Base-by-base conservation (phyloP, 768 basidiomycete species). In the Mycena amicta region DNA sequence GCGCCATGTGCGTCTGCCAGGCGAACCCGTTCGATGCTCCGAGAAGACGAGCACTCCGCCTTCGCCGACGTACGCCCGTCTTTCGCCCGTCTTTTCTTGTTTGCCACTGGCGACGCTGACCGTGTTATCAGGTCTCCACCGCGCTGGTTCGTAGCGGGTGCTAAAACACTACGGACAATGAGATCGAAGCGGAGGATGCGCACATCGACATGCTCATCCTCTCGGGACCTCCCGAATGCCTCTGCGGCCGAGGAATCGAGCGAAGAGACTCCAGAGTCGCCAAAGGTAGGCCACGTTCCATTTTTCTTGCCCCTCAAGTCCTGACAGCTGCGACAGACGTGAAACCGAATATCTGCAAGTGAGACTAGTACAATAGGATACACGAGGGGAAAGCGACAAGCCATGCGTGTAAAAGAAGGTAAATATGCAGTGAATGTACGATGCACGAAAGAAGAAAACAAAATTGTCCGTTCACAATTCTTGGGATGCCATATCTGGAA, bases 1-100 rank as follows among this genome's bases (percentile, higher is more conserved):
- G 41, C 75, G 73, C 60, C 76, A 75, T 55, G 77, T 85, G 54
- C 81, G 78, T 61, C 72, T 85, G 52, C 83, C 83, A 13, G 77
- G 78, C 28, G 78, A 80, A 65, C 47, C 55, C 6, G 55, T 60
- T 39, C 53, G 53, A 23, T 50, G 63, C 27, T 62, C 64, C 37
- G 39, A 58, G 27, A 27, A 26, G n/a, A 56, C 53, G 5, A 22
- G 67, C 31, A 60, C 61, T 39, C 66, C 71, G 49, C 65, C 46
- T 15, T 65, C 66, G 55, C 37, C 65, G 27, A 50, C 45, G 61
- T 59, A 55, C 50, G 53, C n/a, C n/a, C n/a, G n/a, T n/a, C n/a
- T 18, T 53, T 37, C 18, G 33, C 33, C 18, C 33, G 33, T 18
- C 33, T 25, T 16, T 43, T 50, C 52, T 61, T 2, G 16, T 52